Base-by-base conservation (phyloP, 2,329 filamentous ascomycete species). In the Coniella lustricola region DNA sequence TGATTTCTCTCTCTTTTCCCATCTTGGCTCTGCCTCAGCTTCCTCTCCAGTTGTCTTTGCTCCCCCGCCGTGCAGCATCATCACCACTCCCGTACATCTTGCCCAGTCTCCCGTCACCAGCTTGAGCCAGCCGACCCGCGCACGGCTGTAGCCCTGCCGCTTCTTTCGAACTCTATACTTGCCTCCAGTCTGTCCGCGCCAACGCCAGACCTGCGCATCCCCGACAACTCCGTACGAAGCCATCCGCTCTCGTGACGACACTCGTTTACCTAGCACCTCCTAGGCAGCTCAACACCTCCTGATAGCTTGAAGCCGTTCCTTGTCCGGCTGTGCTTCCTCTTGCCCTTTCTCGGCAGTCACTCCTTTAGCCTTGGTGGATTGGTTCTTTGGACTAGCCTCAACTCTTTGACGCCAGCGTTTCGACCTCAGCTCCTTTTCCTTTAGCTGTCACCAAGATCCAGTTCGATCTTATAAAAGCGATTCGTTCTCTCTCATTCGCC, bases 1-100 rank as follows among this genome's bases (percentile, higher is more conserved):
- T 48, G 46, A 13, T 36, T 48, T 51, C 46, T 36, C 44, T 49
- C 41, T 48, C 41, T 47, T 50, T 29, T 48, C 35, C 39, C 42
- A 44, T 32, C 45, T 40, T 44, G 39, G 32, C 46, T 33, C 33
- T 22, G 29, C 44, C 37, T 25, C 35, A 29, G 34, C 48, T 46
- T 42, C 31, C 36, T 52, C 48, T 53, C 46, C 46, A 51, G 37
- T 36, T 47, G 47, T 22, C 31, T 36, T 38, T 49, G 43, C 22
- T 20, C 42, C 13, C 16, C 22, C 14, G 44, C 44, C 34, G 21
- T 42, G 44, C 48, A 50, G 22, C 25, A 17, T 39, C 34, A 14
- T 9, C 36, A 13, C 21, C 18, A 14, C 36, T 22, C 8, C 22
- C 32, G 16, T 9, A 32, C 16, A 17, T 9, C 32, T n/a, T 14